Evolutionary conservation across 202 grass and related monocot species (phyloP), one percentile per base, ranked within the genome.

Genomic region (Zizania palustris): DNA sequence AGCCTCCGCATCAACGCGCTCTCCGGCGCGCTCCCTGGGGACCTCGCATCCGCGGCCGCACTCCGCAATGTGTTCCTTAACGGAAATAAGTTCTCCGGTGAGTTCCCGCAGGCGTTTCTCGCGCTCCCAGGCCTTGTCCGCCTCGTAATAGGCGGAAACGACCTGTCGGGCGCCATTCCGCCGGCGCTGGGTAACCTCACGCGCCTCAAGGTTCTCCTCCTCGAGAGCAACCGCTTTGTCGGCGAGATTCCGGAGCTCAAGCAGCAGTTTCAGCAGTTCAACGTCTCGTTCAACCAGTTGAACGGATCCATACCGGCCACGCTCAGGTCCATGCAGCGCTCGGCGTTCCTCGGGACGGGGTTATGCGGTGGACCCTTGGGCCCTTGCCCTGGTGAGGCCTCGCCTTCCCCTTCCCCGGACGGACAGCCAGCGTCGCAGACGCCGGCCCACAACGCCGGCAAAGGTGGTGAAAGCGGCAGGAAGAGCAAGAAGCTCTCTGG

Each of bases 1-100:
- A 90, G 88, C 72, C 88, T 90, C 72, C 88, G 88, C 71, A 28
- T 77, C 60, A 90, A 90, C 76, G 76, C 60, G 60, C 80, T 90
- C 72, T 20, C 45, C 45, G 88, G 84, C 44, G 8, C 28, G 0
- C 84, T 90, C 4, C 88, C 88, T 0, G 5, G 3, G 37, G 88
- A 90, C 84, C 76, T 90, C 39, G 65, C 65, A 28, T 3, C 14
- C 19, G 54, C 61, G 5, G 6, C 45, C 19, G 53, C 71, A 4
- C 88, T 90, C 40, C 66, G 67, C 14, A 80, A 73, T 80, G 65
- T 87, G 72, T 87, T 73, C 66, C 76, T 90, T 60, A 86, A 84
- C 76, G 84, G 81, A 9, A 90, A 90, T 80, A 15, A 67, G 19
- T 44, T 90, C 14, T 80, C 80, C 0, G 88, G 88, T 21, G 66